These are phyloP conservation scores for Backusella westeae DNA, from an alignment of 192 early-diverging fungal genomes.

Conservation along the genomic window DNA sequence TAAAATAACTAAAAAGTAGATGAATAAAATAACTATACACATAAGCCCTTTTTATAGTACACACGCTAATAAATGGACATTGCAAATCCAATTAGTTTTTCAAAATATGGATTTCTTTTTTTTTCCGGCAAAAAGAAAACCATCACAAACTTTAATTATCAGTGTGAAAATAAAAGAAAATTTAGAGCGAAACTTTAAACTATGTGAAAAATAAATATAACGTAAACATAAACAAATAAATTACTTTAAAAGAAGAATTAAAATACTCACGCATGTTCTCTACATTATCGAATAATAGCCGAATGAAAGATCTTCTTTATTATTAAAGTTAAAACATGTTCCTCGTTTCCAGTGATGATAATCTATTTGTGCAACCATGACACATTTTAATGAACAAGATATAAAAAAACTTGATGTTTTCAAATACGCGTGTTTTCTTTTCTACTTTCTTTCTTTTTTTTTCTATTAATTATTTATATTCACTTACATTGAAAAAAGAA, in stretches of 20 bases:
- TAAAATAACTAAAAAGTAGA: neutral
- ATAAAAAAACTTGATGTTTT: neutral
- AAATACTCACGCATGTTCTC: neutral
- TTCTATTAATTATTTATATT: neutral
- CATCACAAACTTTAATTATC: neutral
- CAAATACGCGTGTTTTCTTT: neutral
- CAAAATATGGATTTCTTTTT: neutral
- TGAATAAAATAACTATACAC: neutral
- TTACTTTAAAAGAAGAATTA: neutral
- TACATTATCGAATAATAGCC: neutral
- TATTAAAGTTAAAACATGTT: neutral
- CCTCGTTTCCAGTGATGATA: neutral
- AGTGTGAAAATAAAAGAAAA: neutral
- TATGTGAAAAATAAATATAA: neutral
- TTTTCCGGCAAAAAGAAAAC: neutral
- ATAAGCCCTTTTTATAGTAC: neutral
- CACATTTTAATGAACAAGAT: neutral
- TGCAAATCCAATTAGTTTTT: neutral
- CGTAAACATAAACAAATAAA: neutral
- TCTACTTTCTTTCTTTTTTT: neutral
- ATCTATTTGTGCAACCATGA: constrained; percentile 4
- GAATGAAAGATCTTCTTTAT: neutral
- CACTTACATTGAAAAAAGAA: neutral
- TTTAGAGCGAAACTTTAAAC: neutral
- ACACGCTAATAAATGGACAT: neutral